phyloP scores from a whole-genome alignment of 352 stramenopile species.

The Globisporangium nodosum region DNA sequence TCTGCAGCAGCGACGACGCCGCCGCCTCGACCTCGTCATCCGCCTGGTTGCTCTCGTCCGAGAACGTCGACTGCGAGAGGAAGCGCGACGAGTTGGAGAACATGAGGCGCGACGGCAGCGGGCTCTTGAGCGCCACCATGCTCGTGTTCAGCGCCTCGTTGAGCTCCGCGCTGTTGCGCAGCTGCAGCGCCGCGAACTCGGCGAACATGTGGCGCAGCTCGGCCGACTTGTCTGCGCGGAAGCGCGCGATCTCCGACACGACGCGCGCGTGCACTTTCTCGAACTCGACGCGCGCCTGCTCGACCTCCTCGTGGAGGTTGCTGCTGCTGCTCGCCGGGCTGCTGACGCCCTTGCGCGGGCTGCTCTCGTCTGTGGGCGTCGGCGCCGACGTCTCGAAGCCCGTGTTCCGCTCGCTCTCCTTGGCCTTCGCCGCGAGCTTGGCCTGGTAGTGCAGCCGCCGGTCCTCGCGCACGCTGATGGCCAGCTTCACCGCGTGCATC shows the following conservation, averaged over 20 bases:
- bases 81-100: slow-evolving; percentile 34
- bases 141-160: slow-evolving; percentile 41
- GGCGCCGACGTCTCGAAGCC: slow-evolving; percentile 24
- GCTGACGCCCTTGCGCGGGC: slow-evolving; percentile 5
- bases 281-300: slow-evolving; percentile 70
- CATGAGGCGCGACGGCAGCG: slow-evolving; percentile 34
- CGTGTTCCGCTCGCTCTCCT: slow-evolving; percentile 19
- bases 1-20: slow-evolving; percentile 11
- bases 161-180: slow-evolving; percentile 46
- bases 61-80: slow-evolving; percentile 33
- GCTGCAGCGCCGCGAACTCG: slow-evolving; percentile 58
- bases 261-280: slow-evolving; percentile 70
- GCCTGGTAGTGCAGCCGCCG: slow-evolving; percentile 74
- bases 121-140: slow-evolving; percentile 32
- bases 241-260: slow-evolving; percentile 67
- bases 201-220: slow-evolving; percentile 72
- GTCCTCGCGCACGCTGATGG: slow-evolving; percentile 72
- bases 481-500: slow-evolving; percentile 65
- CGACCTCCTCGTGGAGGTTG: slow-evolving; percentile 38
- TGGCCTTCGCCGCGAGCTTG: slow-evolving; percentile 45
- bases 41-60: slow-evolving; percentile 27
- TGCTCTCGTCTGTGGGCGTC: background rate
- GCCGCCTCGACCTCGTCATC: slow-evolving; percentile 17
- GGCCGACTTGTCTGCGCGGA: slow-evolving; percentile 65
- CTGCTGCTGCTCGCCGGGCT: slow-evolving; percentile 10